phyloP scores from a whole-genome alignment of 352 stramenopile species.

The Globisporangium emineosum region DNA sequence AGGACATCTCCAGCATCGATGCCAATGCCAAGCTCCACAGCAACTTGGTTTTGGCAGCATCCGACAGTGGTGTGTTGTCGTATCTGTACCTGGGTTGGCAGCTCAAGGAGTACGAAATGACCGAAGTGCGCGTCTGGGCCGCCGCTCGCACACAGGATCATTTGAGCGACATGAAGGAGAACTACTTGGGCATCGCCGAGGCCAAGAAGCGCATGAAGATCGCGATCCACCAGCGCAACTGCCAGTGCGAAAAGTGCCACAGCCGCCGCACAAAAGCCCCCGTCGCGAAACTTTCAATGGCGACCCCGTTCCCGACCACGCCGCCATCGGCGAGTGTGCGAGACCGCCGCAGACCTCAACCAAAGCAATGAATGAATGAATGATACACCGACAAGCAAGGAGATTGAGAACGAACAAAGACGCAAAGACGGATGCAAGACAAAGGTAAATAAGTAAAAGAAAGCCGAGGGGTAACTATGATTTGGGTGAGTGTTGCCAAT shows the following conservation, averaged over 20 bases:
- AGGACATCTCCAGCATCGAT: slow-evolving; percentile 38
- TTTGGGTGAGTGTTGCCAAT: slow-evolving; percentile 1
- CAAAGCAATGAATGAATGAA: slow-evolving; percentile 6
- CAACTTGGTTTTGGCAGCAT: not conserved
- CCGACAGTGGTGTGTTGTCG: slow-evolving; percentile 19
- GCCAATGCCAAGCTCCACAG: slow-evolving; percentile 23
- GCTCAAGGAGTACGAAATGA: slow-evolving; percentile 62
- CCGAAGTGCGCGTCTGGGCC: slow-evolving; percentile 78
- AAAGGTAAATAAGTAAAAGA: not conserved
- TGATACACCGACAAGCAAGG: not conserved
- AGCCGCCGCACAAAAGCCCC: slow-evolving; percentile 46
- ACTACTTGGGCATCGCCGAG: slow-evolving; percentile 82
- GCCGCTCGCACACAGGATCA: slow-evolving; percentile 67
- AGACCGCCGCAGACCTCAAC: slow-evolving; percentile 37
- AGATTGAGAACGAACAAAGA: not conserved
- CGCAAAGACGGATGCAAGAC: not conserved
- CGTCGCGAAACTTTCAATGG: slow-evolving; percentile 23
- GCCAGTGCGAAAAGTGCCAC: slow-evolving; percentile 75
- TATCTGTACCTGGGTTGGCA: slow-evolving; percentile 44
- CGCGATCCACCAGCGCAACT: slow-evolving; percentile 80
- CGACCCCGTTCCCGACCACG: slow-evolving; percentile 41
- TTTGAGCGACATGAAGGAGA: slow-evolving; percentile 83
- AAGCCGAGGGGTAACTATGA: not conserved
- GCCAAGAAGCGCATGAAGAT: slow-evolving; percentile 84
- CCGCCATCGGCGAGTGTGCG: slow-evolving; percentile 32